A percentile compares a stretch with the other conserved stretches of the same genome.
Conservation (phyloP, 768 basidiomycete genomes). For the Albatrellus ellisii region DNA sequence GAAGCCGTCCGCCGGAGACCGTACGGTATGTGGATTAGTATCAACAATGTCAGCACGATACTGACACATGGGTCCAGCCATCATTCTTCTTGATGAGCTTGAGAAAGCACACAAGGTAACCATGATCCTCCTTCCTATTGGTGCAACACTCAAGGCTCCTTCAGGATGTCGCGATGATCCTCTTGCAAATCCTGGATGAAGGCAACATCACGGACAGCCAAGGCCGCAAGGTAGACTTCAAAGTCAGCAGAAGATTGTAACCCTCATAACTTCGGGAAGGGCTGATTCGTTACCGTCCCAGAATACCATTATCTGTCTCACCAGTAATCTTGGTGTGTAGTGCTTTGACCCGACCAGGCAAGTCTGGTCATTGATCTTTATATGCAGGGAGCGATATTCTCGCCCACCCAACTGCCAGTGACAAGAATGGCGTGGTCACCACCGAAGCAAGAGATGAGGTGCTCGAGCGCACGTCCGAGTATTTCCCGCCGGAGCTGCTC, state of each 20-base stretch:
- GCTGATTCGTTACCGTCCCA: conserved; percentile 12
- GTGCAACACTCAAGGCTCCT: not conserved
- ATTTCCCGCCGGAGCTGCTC: conserved; percentile 84
- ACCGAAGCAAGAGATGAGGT: conserved; percentile 51
- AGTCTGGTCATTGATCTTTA: too few species aligned
- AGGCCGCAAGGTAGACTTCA: conserved; percentile 87
- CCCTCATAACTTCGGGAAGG: not conserved
- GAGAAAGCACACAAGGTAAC: conserved; percentile 72
- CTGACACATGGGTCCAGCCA: conserved; percentile 24
- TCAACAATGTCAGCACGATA: not conserved
- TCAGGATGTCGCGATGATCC: conserved; percentile 78
- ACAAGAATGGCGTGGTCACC: conserved; percentile 51
- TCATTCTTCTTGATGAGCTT: conserved; percentile 53
- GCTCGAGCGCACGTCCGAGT: conserved; percentile 57
- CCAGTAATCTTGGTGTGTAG: conserved; percentile 75
- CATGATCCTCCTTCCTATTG: not conserved
- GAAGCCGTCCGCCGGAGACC: conserved; percentile 53
- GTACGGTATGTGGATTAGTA: conserved; percentile 26
- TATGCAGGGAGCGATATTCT: conserved; percentile 48
- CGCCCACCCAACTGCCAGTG: conserved; percentile 49
- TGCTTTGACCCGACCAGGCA: too few species aligned
- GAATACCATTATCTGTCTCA: conserved; percentile 89
- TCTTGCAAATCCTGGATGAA: conserved; percentile 86
- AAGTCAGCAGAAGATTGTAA: conserved; percentile 29
- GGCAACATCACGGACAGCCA: conserved; percentile 85